Conservation (phyloP, 2,329 filamentous ascomycete species). For the Sclerotinia glacialis region DNA sequence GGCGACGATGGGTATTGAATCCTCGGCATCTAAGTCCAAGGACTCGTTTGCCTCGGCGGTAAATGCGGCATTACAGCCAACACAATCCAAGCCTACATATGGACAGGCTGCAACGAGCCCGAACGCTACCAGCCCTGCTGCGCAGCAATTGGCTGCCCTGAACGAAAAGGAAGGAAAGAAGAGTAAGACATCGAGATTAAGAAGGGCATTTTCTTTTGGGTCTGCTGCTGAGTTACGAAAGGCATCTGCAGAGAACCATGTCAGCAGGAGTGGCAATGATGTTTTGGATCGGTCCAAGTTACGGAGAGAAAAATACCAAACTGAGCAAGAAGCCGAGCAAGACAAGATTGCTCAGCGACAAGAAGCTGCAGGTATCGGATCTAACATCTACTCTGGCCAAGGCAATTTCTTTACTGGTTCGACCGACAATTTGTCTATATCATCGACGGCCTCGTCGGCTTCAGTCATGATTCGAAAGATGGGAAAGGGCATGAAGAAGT, state of each 20-base stretch:
- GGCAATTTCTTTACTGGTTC: constrained; percentile 84
- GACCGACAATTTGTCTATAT: constrained; percentile 91
- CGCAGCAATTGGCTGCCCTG: constrained; percentile 81
- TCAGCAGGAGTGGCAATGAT: constrained; percentile 26
- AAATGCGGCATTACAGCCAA: constrained; percentile 38
- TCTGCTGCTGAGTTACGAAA: constrained; percentile 87
- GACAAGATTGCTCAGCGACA: constrained; percentile 88
- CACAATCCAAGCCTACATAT: constrained; percentile 35
- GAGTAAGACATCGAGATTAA: constrained; percentile 80
- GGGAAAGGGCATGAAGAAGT: constrained; percentile 97
- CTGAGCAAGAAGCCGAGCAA: constrained; percentile 79
- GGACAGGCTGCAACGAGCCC: constrained; percentile 39
- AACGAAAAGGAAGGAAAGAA: constrained; percentile 78
- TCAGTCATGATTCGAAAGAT: constrained; percentile 97
- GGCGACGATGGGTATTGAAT: constrained; percentile 58
- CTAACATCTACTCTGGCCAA: constrained; percentile 86
- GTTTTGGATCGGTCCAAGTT: constrained; percentile 53
- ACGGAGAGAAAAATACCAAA: constrained; percentile 59
- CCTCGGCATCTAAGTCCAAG: constrained; percentile 45
- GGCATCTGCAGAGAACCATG: constrained; percentile 61
- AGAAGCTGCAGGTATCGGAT: constrained; percentile 87
- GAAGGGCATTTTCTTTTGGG: constrained; percentile 93
- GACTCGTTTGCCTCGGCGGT: constrained; percentile 43
- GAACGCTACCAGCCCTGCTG: constrained; percentile 57
- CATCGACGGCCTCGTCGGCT: constrained; percentile 83